phyloP scores from a whole-genome alignment of 805 yeast genomes.

The Yamadazyma takamatsuzukensis region DNA sequence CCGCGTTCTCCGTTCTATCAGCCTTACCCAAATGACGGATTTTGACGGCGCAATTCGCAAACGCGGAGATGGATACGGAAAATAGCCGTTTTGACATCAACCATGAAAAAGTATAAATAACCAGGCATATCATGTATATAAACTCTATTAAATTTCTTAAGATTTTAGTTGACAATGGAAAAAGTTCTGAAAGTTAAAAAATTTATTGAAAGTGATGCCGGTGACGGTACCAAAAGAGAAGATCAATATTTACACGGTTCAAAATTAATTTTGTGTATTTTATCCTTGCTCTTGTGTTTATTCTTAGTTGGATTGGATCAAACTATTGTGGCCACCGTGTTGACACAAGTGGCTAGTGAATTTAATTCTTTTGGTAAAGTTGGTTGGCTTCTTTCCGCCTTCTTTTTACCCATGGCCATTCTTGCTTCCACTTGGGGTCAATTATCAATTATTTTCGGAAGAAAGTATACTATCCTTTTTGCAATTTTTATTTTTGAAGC shows the following conservation, averaged over 20 bases:
- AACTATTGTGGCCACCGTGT: constrained; percentile 34
- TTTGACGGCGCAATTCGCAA: too few relatives aligned
- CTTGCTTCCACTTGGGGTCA: constrained; percentile 37
- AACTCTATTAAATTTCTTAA: too few relatives aligned
- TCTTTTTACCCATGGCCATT: constrained; percentile 30
- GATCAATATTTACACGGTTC: constrained; percentile 34
- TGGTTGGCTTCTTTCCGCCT: constrained; percentile 39
- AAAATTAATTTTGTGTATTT: constrained; percentile 21
- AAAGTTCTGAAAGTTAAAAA: too few relatives aligned
- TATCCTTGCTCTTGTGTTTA: constrained; percentile 26
- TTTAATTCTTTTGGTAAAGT: constrained; percentile 30
- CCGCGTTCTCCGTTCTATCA: too few relatives aligned
- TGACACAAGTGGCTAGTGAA: constrained; percentile 32
- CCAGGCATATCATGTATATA: too few relatives aligned
- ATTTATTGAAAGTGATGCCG: constrained; percentile 39
- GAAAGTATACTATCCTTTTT: constrained; percentile 23
- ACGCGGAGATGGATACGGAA: too few relatives aligned
- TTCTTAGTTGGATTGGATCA: constrained; percentile 38
- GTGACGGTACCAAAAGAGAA: constrained; percentile 38
- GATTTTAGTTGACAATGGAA: too few relatives aligned
- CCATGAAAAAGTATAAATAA: too few relatives aligned
- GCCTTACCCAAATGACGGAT: too few relatives aligned
- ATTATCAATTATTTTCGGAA: constrained; percentile 32
- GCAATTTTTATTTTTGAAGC: constrained; percentile 12
- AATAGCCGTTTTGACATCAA: too few relatives aligned